Percentiles rank a stretch among this genome's conserved stretches.
Conservation (phyloP, 352 stramenopile species). For the Pythium sukuiense region DNA sequence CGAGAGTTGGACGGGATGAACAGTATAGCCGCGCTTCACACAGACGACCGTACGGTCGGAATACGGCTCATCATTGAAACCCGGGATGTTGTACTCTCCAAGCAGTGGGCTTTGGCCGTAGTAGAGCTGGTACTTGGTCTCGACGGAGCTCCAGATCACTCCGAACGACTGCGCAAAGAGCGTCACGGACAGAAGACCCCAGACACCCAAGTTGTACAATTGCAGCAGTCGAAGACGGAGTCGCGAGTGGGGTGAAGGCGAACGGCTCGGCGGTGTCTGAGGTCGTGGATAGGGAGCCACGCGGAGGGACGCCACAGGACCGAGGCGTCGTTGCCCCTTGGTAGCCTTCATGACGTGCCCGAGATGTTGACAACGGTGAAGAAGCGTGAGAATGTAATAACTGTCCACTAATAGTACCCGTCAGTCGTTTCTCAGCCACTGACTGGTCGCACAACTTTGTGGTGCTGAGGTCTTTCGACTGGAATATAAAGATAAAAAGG, state of each 20-base stretch:
- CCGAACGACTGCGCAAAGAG: conserved; percentile 13
- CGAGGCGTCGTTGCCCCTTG: too few species aligned
- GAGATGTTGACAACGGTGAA: too few species aligned
- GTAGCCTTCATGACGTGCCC: too few species aligned
- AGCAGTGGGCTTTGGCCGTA: conserved; percentile 24
- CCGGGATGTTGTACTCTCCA: conserved; percentile 6
- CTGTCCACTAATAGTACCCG: too few species aligned
- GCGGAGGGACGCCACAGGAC: neutral
- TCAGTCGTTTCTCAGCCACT: too few species aligned
- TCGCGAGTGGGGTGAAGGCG: neutral
- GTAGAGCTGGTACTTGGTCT: conserved; percentile 1
- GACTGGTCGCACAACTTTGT: too few species aligned
- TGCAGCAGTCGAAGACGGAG: neutral
- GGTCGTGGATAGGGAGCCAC: neutral
- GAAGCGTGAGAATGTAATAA: too few species aligned
- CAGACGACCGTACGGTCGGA: neutral
- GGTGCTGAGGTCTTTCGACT: too few species aligned
- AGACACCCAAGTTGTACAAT: conserved; percentile 9
- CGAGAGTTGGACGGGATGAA: neutral
- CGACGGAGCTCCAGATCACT: conserved; percentile 34
- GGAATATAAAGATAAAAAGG: too few species aligned
- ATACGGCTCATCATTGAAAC: conserved; percentile 39
- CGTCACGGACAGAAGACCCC: neutral
- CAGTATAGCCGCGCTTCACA: neutral
- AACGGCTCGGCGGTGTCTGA: neutral